Percentiles rank a stretch among this genome's conserved stretches.
Evolutionary conservation across 2,329 filamentous ascomycete species (phyloP).

Genomic region (Zymoseptoria pseudotritici): DNA sequence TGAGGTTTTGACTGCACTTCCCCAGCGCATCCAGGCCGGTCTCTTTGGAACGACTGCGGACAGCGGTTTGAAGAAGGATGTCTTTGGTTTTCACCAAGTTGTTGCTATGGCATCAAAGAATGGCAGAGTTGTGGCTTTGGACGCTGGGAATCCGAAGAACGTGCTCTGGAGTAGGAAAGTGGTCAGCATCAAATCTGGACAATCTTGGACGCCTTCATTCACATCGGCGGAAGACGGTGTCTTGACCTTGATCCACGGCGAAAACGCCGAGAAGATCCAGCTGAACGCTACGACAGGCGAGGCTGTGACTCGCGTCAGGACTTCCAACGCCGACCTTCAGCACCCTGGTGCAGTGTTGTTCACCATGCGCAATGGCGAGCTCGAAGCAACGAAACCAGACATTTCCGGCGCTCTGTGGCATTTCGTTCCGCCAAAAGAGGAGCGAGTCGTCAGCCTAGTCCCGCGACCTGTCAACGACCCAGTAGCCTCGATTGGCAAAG

Average conservation of each 20-base stretch:
- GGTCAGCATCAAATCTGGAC: conserved; percentile 47
- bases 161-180: conserved; percentile 69
- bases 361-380: conserved; percentile 18
- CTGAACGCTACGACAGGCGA: conserved; percentile 28
- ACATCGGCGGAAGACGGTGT: conserved; percentile 34
- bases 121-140: conserved; percentile 72
- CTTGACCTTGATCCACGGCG: conserved; percentile 11
- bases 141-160: conserved; percentile 65
- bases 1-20: conserved; percentile 61
- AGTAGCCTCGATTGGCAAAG: conserved; percentile 88
- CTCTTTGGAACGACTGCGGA: conserved; percentile 32
- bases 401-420: conserved; percentile 50
- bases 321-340: background rate
- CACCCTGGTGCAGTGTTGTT: conserved; percentile 16
- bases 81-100: conserved; percentile 83
- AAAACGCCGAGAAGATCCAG: conserved; percentile 47
- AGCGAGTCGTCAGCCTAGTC: conserved; percentile 62
- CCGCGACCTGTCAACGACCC: conserved; percentile 70
- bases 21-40: conserved; percentile 55
- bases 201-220: conserved; percentile 44
- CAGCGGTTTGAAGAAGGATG: conserved; percentile 54
- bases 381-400: conserved; percentile 20
- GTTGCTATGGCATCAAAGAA: conserved; percentile 71
- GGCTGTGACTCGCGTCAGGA: conserved; percentile 7
- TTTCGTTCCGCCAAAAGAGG: conserved; percentile 58